Conservation (phyloP, 1,139 yeast species). For the Taphrina pruni region DNA sequence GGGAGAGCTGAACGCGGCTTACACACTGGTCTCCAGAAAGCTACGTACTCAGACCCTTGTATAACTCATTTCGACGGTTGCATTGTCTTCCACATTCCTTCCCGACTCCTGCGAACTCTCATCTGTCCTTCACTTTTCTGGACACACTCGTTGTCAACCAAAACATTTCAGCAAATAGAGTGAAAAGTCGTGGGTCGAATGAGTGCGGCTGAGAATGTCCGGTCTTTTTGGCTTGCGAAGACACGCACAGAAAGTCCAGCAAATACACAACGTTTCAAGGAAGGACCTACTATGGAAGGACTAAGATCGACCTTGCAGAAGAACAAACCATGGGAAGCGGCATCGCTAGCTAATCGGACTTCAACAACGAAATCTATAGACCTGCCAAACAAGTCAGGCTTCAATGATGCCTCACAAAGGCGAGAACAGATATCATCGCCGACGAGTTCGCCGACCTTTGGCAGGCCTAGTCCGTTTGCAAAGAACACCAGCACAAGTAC, state of each 20-base stretch:
- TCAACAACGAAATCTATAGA: conserved; percentile 9
- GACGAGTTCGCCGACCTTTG: conserved; percentile 8
- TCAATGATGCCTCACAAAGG: conserved; percentile 7
- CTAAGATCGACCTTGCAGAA: conserved; percentile 22
- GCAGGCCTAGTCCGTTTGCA: neutral
- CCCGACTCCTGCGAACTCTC: neutral
- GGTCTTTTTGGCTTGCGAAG: conserved; percentile 36
- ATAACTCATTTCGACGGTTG: neutral
- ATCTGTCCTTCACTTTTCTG: too few relatives aligned
- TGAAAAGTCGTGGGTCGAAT: neutral
- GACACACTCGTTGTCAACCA: too few relatives aligned
- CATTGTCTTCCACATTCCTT: neutral
- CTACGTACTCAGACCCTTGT: conserved; percentile 1
- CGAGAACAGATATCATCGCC: conserved; percentile 11
- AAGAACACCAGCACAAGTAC: neutral
- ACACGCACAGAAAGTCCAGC: conserved; percentile 15
- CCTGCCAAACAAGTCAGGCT: conserved; percentile 15
- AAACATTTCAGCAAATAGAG: neutral
- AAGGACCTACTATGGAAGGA: conserved; percentile 34
- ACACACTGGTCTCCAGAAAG: conserved; percentile 7
- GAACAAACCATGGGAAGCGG: conserved; percentile 3
- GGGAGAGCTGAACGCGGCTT: neutral
- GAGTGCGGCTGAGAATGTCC: conserved; percentile 30
- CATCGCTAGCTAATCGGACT: neutral
- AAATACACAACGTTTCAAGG: conserved; percentile 13